Evolutionary conservation across 116 monocot species (phyloP).

Genomic region (Zostera marina): DNA sequence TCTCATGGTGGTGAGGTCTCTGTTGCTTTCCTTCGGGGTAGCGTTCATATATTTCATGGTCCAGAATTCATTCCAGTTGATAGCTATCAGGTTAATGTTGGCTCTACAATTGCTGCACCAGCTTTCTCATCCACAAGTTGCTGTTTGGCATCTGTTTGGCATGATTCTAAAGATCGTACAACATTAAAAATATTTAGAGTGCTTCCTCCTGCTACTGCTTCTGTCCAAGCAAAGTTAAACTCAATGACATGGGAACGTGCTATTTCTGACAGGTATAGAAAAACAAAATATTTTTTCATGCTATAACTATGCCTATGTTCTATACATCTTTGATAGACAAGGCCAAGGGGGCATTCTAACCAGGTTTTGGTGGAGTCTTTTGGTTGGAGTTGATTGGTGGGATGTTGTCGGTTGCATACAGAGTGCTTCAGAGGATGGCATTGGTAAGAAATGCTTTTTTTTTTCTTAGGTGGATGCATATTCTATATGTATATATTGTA

Average conservation of each 20-base stretch:
- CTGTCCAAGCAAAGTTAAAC: constrained; percentile 43
- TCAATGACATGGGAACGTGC: constrained; percentile 89
- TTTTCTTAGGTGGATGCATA: too few relatives aligned
- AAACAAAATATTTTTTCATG: not conserved
- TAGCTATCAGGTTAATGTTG: constrained; percentile 88
- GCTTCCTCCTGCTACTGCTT: constrained; percentile 69
- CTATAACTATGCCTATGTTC: too few relatives aligned
- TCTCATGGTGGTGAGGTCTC: constrained; percentile 95
- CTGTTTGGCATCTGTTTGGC: constrained; percentile 97
- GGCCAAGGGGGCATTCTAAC: not conserved
- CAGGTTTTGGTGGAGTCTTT: constrained; percentile 99
- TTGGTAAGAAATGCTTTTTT: constrained; percentile 30
- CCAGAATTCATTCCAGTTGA: constrained; percentile 69
- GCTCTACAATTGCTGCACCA: constrained; percentile 84
- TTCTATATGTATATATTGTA: too few relatives aligned
- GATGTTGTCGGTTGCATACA: constrained; percentile 99
- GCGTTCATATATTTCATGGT: constrained; percentile 91
- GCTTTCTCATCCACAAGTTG: constrained; percentile 92
- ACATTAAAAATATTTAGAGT: constrained; percentile 92
- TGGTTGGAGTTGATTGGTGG: constrained; percentile 98
- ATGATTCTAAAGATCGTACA: constrained; percentile 84
- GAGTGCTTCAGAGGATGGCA: constrained; percentile 97
- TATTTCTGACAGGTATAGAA: constrained; percentile 73
- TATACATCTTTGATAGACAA: not conserved
- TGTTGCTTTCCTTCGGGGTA: constrained; percentile 92